Evolutionary conservation across 352 stramenopile genomes (phyloP), one percentile per base, ranked within the genome.

Genomic region (Globisporangium barbulae): DNA sequence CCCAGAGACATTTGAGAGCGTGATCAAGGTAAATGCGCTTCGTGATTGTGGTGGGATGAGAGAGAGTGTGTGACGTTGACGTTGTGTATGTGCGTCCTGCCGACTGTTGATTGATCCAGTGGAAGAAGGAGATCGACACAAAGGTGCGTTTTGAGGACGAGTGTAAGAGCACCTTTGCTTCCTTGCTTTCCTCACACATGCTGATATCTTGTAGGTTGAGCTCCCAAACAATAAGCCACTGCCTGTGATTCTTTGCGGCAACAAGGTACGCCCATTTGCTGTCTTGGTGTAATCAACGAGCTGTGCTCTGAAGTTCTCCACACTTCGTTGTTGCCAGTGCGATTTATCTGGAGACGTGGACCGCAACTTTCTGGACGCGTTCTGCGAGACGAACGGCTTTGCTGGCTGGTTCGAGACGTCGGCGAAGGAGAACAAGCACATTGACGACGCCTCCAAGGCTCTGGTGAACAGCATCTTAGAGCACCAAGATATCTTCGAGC

Each of bases 81-180:
- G 10, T n/a, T 45, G 52, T 8, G 35, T 45, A 13, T 58, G 30
- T 31, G 31, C 1, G 25, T 58, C 3, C 53, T 39, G 3, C 5
- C 50, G 22, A 25, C 50, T 33, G 44, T 21, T 13, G 42, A 44
- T 62, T 12, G n/a, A 13, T 25, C 21, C 62, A 96, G 83, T 98
- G 93, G 93, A 98, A 98, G 73, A 89, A 90, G 31, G 90, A 98
- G 64, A 94, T 98, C 53, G 91, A 97, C 63, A 91, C 92, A 5
- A 97, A 98, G 72, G 89, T 85, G 61, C 31, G 59, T 22, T 25
- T 15, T 41, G 42, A 21, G 42, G 19, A 15, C 39, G 19, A 15
- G 5, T 19, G 39, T 2, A 45, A 45, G 6, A 10, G 4, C 3
- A 59, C 45, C 53, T 53, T 4, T 19, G 31, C 17, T 5, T 13